Evolutionary conservation across 148 eudicot species (phyloP).

Genomic region (Hydrangea macrophylla): DNA sequence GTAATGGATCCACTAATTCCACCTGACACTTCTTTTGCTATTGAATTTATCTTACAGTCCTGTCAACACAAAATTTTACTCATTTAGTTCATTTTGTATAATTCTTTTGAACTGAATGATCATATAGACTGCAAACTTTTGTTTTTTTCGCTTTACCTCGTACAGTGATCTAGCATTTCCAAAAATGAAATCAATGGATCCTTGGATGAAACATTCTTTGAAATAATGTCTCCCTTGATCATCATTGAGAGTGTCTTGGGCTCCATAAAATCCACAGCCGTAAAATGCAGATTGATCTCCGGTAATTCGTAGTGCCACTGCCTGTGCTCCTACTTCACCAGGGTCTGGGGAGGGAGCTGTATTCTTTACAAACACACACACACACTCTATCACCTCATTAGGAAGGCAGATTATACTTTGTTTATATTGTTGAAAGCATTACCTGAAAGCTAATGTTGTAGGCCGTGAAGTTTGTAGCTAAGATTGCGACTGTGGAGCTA

Average conservation of each 20-base stretch:
- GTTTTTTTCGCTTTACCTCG: slow-evolving; percentile 37
- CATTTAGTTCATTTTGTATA: not conserved
- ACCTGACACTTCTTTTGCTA: slow-evolving; percentile 44
- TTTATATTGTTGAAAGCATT: not conserved
- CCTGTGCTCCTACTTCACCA: slow-evolving; percentile 80
- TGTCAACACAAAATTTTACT: slow-evolving; percentile 3
- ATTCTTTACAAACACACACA: slow-evolving; percentile 34
- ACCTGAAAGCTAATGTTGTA: slow-evolving; percentile 86
- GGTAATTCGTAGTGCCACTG: slow-evolving; percentile 62
- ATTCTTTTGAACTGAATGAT: not conserved
- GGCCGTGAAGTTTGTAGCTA: slow-evolving; percentile 61
- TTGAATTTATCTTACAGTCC: slow-evolving; percentile 68
- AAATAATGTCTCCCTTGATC: slow-evolving; percentile 78
- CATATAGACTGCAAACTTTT: not conserved
- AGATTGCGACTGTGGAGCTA: slow-evolving; percentile 60
- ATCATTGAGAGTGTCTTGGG: slow-evolving; percentile 83
- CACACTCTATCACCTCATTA: not conserved
- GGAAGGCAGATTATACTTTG: not conserved
- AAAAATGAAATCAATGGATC: slow-evolving; percentile 91
- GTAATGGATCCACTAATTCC: slow-evolving; percentile 71
- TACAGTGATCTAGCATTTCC: slow-evolving; percentile 79
- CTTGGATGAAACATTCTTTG: slow-evolving; percentile 78
- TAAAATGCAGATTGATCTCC: slow-evolving; percentile 76
- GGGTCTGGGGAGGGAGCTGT: slow-evolving; percentile 76
- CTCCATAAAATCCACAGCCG: slow-evolving; percentile 82